A percentile compares a stretch with the other conserved stretches of the same genome.
Conservation (phyloP, 768 basidiomycete species). For the Mycena maculata region DNA sequence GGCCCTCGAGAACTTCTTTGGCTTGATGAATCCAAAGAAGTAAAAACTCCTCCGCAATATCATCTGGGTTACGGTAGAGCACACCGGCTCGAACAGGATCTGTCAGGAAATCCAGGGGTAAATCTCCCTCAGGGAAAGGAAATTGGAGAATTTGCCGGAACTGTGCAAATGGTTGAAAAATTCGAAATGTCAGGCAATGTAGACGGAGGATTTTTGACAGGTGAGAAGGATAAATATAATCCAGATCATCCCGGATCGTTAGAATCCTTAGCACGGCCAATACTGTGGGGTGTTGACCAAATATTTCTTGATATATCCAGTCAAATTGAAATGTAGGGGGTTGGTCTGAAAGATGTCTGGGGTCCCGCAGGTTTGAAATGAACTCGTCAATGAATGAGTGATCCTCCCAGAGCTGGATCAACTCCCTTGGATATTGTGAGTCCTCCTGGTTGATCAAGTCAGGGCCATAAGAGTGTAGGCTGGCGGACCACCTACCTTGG, state of each 20-base stretch:
- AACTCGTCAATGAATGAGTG: not conserved
- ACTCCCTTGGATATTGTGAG: not conserved
- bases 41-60: not conserved
- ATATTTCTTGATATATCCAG: not conserved
- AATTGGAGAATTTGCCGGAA: not conserved
- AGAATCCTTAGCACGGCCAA: too few species aligned
- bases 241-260: too few species aligned
- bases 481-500: not conserved
- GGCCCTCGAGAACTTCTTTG: not conserved
- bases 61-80: not conserved
- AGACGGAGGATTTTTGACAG: too few species aligned
- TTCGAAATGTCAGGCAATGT: not conserved
- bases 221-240: too few species aligned
- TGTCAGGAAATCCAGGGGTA: not conserved
- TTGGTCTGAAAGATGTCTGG: too few species aligned
- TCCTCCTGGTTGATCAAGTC: not conserved
- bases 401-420: constrained; percentile 9
- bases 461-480: not conserved
- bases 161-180: not conserved
- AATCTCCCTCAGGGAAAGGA: not conserved
- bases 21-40: not conserved
- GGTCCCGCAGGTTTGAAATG: too few species aligned
- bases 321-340: not conserved
- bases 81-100: not conserved
- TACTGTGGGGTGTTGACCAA: too few species aligned